These are phyloP conservation scores for Galerina sulciceps DNA, from an alignment of 768 basidiomycete genomes.

Conservation along the genomic window DNA sequence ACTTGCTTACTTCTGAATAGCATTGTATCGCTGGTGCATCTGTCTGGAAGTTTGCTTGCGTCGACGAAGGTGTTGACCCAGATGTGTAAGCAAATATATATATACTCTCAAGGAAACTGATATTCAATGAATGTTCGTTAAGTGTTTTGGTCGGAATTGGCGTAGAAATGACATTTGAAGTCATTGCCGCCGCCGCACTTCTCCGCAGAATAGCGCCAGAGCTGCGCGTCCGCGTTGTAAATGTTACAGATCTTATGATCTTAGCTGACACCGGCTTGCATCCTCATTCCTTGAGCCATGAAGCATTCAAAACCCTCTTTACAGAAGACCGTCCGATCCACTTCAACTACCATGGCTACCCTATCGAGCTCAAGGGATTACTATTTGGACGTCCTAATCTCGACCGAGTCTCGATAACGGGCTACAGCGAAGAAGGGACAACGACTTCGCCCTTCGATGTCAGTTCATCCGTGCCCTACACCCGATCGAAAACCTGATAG, in stretches of 20 bases:
- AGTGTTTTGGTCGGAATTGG: conserved; percentile 87
- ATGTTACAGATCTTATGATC: conserved; percentile 90
- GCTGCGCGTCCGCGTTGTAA: conserved; percentile 84
- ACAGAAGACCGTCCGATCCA: conserved; percentile 70
- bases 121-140: conserved; percentile 31
- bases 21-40: conserved; percentile 90
- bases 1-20: conserved; percentile 14
- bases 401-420: conserved; percentile 58
- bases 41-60: conserved; percentile 83
- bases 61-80: conserved; percentile 70
- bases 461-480: conserved; percentile 22
- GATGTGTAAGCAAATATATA: conserved; percentile 56
- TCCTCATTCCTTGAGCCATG: conserved; percentile 71
- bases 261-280: conserved; percentile 71
- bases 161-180: conserved; percentile 87
- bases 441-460: conserved; percentile 86
- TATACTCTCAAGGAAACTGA: neutral
- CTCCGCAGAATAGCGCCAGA: conserved; percentile 71
- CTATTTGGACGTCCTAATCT: conserved; percentile 58
- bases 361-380: conserved; percentile 71
- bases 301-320: conserved; percentile 72
- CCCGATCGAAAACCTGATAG: neutral
- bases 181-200: conserved; percentile 83
- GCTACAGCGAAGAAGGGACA: conserved; percentile 76
- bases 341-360: conserved; percentile 87